phyloP scores from a whole-genome alignment of 768 basidiomycete genomes.

The Tubosaeta sp. region DNA sequence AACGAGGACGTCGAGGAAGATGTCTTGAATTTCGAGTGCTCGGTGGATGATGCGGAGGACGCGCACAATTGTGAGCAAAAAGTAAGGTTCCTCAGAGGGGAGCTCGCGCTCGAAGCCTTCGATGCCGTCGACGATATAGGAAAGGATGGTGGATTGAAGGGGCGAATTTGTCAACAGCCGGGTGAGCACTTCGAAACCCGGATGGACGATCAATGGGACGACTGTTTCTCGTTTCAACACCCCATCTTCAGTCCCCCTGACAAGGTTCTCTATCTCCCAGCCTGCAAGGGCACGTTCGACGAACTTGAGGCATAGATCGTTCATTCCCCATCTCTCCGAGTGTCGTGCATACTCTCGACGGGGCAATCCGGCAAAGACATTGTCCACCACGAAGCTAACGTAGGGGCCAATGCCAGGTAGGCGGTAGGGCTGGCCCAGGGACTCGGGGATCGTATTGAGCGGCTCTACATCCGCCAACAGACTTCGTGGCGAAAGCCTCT shows the following conservation, averaged over 20 bases:
- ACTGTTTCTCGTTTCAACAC: slow-evolving; percentile 49
- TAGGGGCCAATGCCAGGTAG: slow-evolving; percentile 79
- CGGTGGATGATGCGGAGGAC: slow-evolving; percentile 79
- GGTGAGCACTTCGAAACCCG: slow-evolving; percentile 83
- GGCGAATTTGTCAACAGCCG: slow-evolving; percentile 69
- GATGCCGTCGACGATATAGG: slow-evolving; percentile 77
- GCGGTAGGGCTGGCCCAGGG: slow-evolving; percentile 75
- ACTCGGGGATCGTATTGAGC: slow-evolving; percentile 73
- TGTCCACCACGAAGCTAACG: slow-evolving; percentile 82
- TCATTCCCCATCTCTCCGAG: slow-evolving; percentile 81
- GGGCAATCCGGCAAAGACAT: slow-evolving; percentile 76
- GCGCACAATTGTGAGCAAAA: slow-evolving; percentile 71
- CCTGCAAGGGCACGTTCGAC: slow-evolving; percentile 80
- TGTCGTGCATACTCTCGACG: slow-evolving; percentile 70
- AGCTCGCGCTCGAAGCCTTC: slow-evolving; percentile 70
- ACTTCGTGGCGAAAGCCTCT: slow-evolving; percentile 60
- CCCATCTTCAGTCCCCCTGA: slow-evolving; percentile 53
- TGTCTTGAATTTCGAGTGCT: slow-evolving; percentile 78
- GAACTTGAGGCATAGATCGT: slow-evolving; percentile 79
- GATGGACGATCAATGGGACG: slow-evolving; percentile 61
- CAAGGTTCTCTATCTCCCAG: slow-evolving; percentile 74
- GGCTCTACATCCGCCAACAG: slow-evolving; percentile 55
- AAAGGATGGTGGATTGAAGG: slow-evolving; percentile 69
- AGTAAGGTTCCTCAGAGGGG: slow-evolving; percentile 65
- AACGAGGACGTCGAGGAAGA: slow-evolving; percentile 85